These are phyloP conservation scores for Leptographium flavum DNA, from an alignment of 2,329 filamentous ascomycete species.

Conservation along the genomic window DNA sequence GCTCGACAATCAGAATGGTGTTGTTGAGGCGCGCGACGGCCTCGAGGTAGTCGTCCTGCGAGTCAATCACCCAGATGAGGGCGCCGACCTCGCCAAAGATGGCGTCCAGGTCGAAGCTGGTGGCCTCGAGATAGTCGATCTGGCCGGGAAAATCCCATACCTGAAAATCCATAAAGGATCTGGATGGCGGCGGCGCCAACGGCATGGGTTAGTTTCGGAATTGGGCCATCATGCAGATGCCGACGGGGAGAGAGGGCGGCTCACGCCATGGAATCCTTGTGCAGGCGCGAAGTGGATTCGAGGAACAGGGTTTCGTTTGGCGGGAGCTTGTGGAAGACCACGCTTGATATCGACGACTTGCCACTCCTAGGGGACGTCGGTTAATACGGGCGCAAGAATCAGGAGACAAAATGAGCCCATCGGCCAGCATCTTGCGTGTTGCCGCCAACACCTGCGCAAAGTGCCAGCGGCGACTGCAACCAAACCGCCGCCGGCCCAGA, in stretches of 20 bases:
- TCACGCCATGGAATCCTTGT: constrained; percentile 91
- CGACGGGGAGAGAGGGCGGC: constrained; percentile 19
- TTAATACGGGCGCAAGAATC: constrained; percentile 1
- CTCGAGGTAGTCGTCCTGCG: constrained; percentile 94
- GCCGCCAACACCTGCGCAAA: background rate
- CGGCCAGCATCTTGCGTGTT: background rate
- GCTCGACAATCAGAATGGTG: constrained; percentile 79
- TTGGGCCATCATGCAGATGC: background rate
- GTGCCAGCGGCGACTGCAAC: no score
- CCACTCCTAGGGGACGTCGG: constrained; percentile 54
- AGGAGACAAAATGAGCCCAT: constrained; percentile 2
- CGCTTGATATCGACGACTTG: constrained; percentile 95
- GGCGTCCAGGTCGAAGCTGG: constrained; percentile 77
- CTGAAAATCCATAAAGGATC: constrained; percentile 98
- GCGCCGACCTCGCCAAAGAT: constrained; percentile 92
- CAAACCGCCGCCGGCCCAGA: no score
- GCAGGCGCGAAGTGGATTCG: constrained; percentile 85
- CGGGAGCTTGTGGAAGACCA: constrained; percentile 97
- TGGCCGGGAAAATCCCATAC: constrained; percentile 97
- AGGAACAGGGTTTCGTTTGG: constrained; percentile 92
- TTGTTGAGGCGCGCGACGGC: constrained; percentile 75
- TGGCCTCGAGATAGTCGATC: constrained; percentile 75
- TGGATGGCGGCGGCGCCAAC: no score
- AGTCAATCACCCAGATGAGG: constrained; percentile 96
- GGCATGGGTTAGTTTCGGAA: constrained; percentile 10